phyloP scores from a whole-genome alignment of 2,329 filamentous ascomycete species.

The Ophiostoma australiae region DNA sequence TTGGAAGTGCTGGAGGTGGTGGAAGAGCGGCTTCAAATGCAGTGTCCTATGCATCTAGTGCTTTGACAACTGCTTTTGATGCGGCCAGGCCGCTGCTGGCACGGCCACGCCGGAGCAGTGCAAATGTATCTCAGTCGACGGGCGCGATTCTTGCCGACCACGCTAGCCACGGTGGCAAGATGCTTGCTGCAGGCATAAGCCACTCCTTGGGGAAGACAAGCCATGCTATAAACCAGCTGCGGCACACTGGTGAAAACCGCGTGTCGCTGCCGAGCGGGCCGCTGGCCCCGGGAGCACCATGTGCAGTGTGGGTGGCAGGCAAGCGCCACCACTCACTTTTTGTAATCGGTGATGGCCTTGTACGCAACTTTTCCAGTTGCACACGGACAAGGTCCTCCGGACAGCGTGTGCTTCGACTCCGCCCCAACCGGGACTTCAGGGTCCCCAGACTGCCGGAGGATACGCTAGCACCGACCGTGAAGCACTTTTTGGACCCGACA shows the following conservation, averaged over 20 bases:
- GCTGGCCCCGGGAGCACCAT: conserved; percentile 52
- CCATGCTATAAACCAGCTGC: conserved; percentile 62
- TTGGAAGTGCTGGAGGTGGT: conserved; percentile 42
- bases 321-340: conserved; percentile 59
- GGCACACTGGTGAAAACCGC: conserved; percentile 70
- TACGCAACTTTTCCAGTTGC: conserved; percentile 61
- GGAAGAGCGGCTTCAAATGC: conserved; percentile 41
- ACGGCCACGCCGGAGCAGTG: conserved; percentile 50
- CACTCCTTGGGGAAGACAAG: conserved; percentile 71
- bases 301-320: conserved; percentile 61
- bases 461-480: conserved; percentile 51
- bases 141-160: conserved; percentile 51
- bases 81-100: conserved; percentile 58
- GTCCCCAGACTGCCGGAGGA: conserved; percentile 60
- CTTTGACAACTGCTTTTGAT: conserved; percentile 64
- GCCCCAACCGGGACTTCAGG: conserved; percentile 61
- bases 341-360: conserved; percentile 59
- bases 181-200: conserved; percentile 67
- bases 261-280: conserved; percentile 59
- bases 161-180: conserved; percentile 65
- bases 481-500: conserved; percentile 53
- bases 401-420: conserved; percentile 49
- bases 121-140: conserved; percentile 38
- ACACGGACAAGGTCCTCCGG: conserved; percentile 51
- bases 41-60: conserved; percentile 65